phyloP scores from a whole-genome alignment of 108 stramenopile genomes.

The Hondaea fermentalgiana region DNA sequence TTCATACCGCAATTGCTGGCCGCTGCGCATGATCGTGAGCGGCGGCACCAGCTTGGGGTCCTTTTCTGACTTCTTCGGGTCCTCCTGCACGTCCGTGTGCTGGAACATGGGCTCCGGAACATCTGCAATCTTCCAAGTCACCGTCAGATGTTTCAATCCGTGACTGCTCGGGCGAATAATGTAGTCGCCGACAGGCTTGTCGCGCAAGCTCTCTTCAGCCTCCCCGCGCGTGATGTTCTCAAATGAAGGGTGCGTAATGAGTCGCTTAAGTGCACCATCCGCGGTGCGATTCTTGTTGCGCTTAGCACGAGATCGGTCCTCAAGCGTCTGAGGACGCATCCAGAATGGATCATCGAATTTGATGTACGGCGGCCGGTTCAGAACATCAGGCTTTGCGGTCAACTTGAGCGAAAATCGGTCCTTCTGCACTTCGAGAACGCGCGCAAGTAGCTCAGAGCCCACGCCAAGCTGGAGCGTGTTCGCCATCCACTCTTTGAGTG shows the following conservation, averaged over 20 bases:
- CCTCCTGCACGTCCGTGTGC: not conserved
- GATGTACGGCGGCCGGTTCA: slow-evolving; percentile 55
- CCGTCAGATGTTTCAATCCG: slow-evolving; percentile 9
- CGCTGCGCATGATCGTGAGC: not conserved
- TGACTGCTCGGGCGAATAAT: slow-evolving; percentile 28
- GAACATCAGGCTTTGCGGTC: slow-evolving; percentile 70
- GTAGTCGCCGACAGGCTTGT: not conserved
- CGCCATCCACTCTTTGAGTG: slow-evolving; percentile 71
- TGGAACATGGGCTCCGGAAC: not conserved
- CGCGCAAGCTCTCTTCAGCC: slow-evolving; percentile 17
- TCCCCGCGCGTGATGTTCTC: slow-evolving; percentile 8
- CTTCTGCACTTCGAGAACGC: slow-evolving; percentile 77
- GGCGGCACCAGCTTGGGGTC: not conserved
- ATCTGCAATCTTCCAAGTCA: slow-evolving; percentile 23
- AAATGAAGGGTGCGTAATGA: slow-evolving; percentile 24
- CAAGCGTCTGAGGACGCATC: not conserved
- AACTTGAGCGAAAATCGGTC: slow-evolving; percentile 79
- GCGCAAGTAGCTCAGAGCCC: slow-evolving; percentile 65
- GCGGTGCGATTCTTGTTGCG: not conserved
- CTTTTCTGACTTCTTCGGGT: not conserved
- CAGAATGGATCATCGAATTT: not conserved
- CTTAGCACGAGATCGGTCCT: not conserved
- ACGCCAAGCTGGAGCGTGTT: slow-evolving; percentile 59
- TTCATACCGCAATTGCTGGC: not conserved
- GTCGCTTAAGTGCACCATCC: not conserved